These are phyloP conservation scores for Penicillium malachiteum DNA, from an alignment of 495 filamentous ascomycete genomes.

Conservation along the genomic window DNA sequence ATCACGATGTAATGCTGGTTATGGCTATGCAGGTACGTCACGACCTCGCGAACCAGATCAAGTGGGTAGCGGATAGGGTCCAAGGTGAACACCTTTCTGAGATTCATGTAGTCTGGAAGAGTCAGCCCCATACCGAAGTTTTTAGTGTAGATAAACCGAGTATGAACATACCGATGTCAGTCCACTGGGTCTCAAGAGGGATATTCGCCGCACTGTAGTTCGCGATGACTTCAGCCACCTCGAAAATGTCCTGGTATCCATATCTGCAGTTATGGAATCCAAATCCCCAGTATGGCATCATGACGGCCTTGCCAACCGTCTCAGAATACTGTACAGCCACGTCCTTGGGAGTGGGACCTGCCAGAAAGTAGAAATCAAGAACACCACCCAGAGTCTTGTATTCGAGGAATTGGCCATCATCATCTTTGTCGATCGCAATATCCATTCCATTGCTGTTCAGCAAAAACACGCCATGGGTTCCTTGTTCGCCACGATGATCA, in stretches of 20 bases:
- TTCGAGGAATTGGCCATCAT: conserved; percentile 58
- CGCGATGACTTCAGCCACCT: conserved; percentile 47
- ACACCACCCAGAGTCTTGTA: conserved; percentile 62
- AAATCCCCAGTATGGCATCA: conserved; percentile 55
- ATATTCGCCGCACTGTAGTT: conserved; percentile 50
- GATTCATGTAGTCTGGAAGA: conserved; percentile 20
- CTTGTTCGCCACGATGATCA: conserved; percentile 43
- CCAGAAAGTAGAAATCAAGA: conserved; percentile 56
- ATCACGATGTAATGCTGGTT: conserved; percentile 25
- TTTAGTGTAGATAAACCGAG: background rate
- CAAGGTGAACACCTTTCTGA: conserved; percentile 21
- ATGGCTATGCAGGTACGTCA: conserved; percentile 17
- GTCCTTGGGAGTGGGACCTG: conserved; percentile 48
- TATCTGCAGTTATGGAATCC: conserved; percentile 59
- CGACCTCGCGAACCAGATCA: conserved; percentile 13
- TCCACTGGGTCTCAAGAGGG: conserved; percentile 64
- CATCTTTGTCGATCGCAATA: conserved; percentile 46
- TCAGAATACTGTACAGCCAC: conserved; percentile 49
- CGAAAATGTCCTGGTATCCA: conserved; percentile 53
- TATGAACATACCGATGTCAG: conserved; percentile 15
- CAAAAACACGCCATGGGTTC: conserved; percentile 55
- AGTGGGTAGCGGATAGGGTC: conserved; percentile 21
- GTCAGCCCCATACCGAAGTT: background rate
- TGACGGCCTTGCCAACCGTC: conserved; percentile 46
- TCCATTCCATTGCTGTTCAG: conserved; percentile 69